Evolutionary conservation across 139 green algal genomes (phyloP).

Genomic region (Chloropicon primus): DNA sequence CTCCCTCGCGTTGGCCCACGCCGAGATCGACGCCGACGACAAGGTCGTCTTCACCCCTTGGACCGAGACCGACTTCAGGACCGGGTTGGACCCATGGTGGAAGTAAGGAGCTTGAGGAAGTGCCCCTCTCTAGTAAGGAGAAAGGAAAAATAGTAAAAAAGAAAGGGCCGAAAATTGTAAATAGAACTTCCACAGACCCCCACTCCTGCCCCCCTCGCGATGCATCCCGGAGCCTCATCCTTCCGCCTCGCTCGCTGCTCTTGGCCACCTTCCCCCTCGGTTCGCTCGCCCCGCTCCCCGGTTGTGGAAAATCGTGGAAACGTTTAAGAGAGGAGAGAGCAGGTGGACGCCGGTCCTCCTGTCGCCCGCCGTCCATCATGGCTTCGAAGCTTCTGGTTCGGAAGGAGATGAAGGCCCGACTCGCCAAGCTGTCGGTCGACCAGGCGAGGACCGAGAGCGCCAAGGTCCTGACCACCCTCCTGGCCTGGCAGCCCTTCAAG

Average conservation of each 20-base stretch:
- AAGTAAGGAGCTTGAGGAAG: slow-evolving; percentile 29
- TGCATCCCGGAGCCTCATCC: no score
- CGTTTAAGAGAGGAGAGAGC: neutral
- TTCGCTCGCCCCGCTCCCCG: no score
- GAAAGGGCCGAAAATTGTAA: no score
- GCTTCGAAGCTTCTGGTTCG: neutral
- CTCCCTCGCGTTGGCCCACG: slow-evolving; percentile 90
- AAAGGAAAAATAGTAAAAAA: no score
- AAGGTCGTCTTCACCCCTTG: slow-evolving; percentile 78
- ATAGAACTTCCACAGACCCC: no score
- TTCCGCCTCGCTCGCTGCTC: no score
- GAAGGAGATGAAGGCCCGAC: neutral
- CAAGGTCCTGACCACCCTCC: neutral
- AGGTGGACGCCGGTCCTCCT: neutral
- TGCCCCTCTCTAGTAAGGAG: no score
- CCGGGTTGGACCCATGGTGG: slow-evolving; percentile 76
- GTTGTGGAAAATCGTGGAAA: neutral
- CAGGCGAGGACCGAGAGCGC: neutral
- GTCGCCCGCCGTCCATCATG: neutral
- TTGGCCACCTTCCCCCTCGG: no score
- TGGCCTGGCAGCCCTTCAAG: neutral
- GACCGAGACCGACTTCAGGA: slow-evolving; percentile 98
- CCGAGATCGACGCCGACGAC: slow-evolving; percentile 51
- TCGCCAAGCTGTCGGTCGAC: neutral
- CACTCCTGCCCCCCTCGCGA: no score